Percentiles rank a stretch among this genome's conserved stretches.
Evolutionary conservation across 495 filamentous ascomycete species (phyloP).

Genomic region (Podospora tetraspora): DNA sequence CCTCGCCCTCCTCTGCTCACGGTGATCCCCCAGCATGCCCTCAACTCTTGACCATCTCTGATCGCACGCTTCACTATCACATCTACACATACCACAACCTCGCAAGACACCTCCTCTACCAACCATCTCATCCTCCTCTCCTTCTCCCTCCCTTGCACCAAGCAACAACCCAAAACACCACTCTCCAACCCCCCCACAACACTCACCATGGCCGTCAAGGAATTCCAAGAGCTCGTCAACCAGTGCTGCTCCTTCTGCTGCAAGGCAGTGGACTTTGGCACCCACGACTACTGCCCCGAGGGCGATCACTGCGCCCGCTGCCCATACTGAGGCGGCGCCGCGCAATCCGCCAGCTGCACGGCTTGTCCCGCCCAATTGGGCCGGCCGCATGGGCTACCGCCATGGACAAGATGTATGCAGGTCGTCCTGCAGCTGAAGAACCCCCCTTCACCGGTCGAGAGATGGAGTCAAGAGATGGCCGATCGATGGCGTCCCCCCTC

Average conservation of each 20-base stretch:
- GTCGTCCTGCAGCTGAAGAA: conserved; percentile 12
- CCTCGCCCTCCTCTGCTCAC: conserved; percentile 7
- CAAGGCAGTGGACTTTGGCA: conserved; percentile 49
- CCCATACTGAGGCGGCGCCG: conserved; percentile 32
- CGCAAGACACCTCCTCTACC: neutral
- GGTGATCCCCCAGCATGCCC: conserved; percentile 11
- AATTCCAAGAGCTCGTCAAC: conserved; percentile 43
- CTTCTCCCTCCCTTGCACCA: neutral
- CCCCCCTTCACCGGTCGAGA: conserved; percentile 14
- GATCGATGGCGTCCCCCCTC: conserved; percentile 14
- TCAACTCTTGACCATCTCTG: conserved; percentile 17
- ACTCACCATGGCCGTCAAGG: conserved; percentile 42
- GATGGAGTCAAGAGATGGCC: conserved; percentile 11
- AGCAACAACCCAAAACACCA: conserved; percentile 1
- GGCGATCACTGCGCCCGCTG: conserved; percentile 41
- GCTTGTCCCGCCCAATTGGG: conserved; percentile 23
- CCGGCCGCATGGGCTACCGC: conserved; percentile 20
- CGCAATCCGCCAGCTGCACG: conserved; percentile 1
- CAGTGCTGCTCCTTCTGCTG: conserved; percentile 50
- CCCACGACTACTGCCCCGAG: conserved; percentile 46
- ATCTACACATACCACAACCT: neutral
- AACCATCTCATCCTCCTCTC: neutral
- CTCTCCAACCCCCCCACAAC: neutral
- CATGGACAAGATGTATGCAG: conserved; percentile 14
- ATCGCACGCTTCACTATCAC: neutral